Base-by-base conservation (phyloP, 1,139 yeast species). In the Suhomyces ambrosiae region DNA sequence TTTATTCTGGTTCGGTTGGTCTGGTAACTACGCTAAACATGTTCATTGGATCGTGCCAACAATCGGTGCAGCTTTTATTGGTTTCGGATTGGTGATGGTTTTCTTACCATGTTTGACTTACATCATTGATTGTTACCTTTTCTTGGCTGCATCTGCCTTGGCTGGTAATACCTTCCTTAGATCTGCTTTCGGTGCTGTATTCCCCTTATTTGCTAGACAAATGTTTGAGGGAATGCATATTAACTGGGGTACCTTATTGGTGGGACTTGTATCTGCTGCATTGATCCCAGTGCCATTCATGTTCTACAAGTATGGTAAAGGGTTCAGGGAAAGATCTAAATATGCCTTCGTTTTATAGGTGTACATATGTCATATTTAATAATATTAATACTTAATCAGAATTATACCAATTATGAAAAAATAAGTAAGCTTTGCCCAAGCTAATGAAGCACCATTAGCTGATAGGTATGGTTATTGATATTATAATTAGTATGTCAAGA, bases 11-110 rank as follows among this genome's bases (percentile, higher is more conserved):
- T 71, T 87, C 54, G 80, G 87, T 36, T 87, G 95, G 95, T 68
- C 88, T 2, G 96, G 96, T 53, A 74, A 78, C 50, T 88, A 79
- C 60, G 81, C 74, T 27, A 63, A 80, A 14, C 60, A 62, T 24
- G 78, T 86, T 24, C 95, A 82, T 58, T 88, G 94, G 92, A 82
- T 84, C 48, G 92, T 80, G n/a, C 96, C 96, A 24, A 79, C 90
- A 1, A 61, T 81, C 27, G 84, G 89, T 21, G 89, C 89, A 32
- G 54, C 77, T 0, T 77, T 82, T 48, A 74, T 83, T 34, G 96
- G 96, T 8, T 76, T 73, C 50, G 95, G 95, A 18, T 66, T 87
- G 47, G 68, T 87, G 53, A 71, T 84, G 35, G 82, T 88, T 45
- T 87, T 88, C 72, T 71, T 85, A 49, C 83, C 95, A 10, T 77